Percentiles rank a stretch among this genome's conserved stretches.
Conservation (phyloP, 164 flowering plant genomes). For the Sextonia rubra region DNA sequence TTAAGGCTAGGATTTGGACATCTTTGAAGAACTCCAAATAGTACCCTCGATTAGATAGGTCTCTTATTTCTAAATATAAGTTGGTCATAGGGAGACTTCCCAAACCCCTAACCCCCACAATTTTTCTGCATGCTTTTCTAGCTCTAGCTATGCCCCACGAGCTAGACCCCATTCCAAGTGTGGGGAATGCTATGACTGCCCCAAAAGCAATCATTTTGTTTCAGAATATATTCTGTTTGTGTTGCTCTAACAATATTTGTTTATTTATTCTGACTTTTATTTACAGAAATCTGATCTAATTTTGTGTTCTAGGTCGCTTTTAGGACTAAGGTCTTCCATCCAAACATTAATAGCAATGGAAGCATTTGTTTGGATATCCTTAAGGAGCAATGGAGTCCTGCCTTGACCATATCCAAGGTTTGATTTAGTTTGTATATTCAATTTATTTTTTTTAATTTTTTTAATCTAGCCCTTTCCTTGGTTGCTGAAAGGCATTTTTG, state of each 20-base stretch:
- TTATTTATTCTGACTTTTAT: not conserved
- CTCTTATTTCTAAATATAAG: no score
- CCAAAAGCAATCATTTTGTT: no score
- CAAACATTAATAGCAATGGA: constrained; percentile 55
- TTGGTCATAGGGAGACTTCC: no score
- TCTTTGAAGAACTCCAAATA: no score
- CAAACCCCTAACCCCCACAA: no score
- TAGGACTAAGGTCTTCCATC: constrained; percentile 54
- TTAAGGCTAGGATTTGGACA: no score
- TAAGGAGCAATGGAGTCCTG: constrained; percentile 56
- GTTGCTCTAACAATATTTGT: no score
- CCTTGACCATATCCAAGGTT: constrained; percentile 51
- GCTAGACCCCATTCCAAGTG: no score
- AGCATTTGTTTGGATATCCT: constrained; percentile 50
- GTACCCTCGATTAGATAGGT: no score
- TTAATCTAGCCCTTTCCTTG: not conserved
- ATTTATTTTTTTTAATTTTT: not conserved
- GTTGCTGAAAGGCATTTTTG: not conserved
- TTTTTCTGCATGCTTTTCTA: no score
- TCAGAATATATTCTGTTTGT: not conserved
- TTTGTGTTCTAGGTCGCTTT: constrained; percentile 29
- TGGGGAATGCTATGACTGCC: no score
- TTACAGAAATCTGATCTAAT: not conserved
- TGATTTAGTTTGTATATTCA: not conserved
- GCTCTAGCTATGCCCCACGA: no score